A percentile compares a stretch with the other conserved stretches of the same genome.
Conservation (phyloP, 2,329 filamentous ascomycete genomes). For the Cladosporium sp. region DNA sequence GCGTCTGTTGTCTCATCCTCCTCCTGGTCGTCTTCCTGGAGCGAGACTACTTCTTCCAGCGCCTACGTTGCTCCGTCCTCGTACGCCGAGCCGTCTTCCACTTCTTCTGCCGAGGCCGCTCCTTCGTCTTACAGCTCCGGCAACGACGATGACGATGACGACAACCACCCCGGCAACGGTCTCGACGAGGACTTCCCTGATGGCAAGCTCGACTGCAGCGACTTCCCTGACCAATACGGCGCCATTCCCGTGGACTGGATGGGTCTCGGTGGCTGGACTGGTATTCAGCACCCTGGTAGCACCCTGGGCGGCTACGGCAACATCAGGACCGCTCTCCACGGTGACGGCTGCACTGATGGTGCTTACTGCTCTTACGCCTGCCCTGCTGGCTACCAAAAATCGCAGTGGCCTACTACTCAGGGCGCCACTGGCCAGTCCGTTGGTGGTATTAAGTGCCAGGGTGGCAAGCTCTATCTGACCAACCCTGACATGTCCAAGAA, state of each 20-base stretch:
- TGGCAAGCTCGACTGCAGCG: constrained; percentile 67
- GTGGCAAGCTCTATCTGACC: constrained; percentile 75
- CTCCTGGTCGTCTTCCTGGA: constrained; percentile 23
- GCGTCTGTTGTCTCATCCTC: constrained; percentile 8
- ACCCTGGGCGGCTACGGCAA: constrained; percentile 42
- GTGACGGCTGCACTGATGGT: constrained; percentile 59
- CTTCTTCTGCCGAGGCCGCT: constrained; percentile 33
- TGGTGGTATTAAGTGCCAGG: constrained; percentile 81
- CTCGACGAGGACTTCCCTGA: constrained; percentile 71
- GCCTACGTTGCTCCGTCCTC: constrained; percentile 20
- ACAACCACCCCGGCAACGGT: constrained; percentile 47
- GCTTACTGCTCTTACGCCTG: constrained; percentile 91
- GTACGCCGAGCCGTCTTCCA: constrained; percentile 25
- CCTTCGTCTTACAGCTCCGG: constrained; percentile 14
- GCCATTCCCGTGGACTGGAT: constrained; percentile 70
- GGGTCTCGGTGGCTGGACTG: constrained; percentile 71
- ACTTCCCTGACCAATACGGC: constrained; percentile 80
- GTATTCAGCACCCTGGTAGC: constrained; percentile 61
- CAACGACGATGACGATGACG: constrained; percentile 23
- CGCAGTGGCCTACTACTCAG: constrained; percentile 81
- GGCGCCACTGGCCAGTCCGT: constrained; percentile 79
- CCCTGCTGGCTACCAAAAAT: constrained; percentile 86
- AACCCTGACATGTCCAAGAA: constrained; percentile 62
- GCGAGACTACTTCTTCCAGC: constrained; percentile 35
- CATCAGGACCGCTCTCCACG: constrained; percentile 67